Evolutionary conservation across 2,329 filamentous ascomycete species (phyloP).

Genomic region (Hypocreales sp.): DNA sequence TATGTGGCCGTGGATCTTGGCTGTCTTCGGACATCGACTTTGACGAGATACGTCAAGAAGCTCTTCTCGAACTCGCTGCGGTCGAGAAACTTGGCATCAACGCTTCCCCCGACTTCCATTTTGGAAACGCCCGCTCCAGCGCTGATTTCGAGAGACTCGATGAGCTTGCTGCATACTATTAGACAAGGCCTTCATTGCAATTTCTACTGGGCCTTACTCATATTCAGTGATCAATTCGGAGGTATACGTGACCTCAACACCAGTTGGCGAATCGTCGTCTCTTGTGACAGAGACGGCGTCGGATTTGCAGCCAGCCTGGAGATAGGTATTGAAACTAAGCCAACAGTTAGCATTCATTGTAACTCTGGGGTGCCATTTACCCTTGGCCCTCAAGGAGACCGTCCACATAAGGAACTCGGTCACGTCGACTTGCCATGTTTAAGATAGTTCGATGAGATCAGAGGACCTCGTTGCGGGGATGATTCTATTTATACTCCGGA

Average conservation of each 20-base stretch:
- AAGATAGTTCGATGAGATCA: background rate
- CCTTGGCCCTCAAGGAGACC: background rate
- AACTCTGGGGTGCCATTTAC: background rate
- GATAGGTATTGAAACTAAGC: slow-evolving; percentile 1
- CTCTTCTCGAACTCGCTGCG: slow-evolving; percentile 1
- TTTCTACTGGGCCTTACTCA: background rate
- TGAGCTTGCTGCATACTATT: background rate
- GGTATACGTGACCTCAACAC: background rate
- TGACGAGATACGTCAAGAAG: slow-evolving; percentile 2
- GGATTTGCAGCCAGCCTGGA: background rate
- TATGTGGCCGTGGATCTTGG: background rate
- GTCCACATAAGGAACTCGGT: background rate
- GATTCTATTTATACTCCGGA: background rate
- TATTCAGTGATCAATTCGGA: background rate
- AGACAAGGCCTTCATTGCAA: background rate
- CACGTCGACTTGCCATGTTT: background rate
- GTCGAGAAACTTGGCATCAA: background rate
- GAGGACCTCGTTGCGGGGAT: background rate
- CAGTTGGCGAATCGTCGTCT: background rate
- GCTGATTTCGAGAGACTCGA: background rate
- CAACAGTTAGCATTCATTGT: background rate
- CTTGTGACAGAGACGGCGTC: background rate
- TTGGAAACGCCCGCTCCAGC: background rate
- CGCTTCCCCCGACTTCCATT: background rate
- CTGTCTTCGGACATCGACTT: slow-evolving; percentile 1